Evolutionary conservation across 257 asterid species (phyloP).

Genomic region (Plantago elongata): DNA sequence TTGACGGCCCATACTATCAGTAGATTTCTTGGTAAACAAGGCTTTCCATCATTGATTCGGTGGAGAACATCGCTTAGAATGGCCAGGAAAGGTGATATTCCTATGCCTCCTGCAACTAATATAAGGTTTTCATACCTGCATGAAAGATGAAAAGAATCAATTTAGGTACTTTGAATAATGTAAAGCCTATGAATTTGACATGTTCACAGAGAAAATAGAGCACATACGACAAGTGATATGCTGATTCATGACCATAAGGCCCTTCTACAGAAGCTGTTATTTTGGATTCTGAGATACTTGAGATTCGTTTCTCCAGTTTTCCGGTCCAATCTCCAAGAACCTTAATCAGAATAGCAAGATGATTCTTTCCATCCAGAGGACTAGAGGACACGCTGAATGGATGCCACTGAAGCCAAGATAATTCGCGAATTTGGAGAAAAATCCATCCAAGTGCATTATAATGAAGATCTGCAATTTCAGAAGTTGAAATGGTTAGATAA

Average conservation of each 20-base stretch:
- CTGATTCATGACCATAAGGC: constrained; percentile 85
- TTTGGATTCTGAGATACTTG: constrained; percentile 26
- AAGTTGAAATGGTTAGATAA: constrained; percentile 14
- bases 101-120: constrained; percentile 90
- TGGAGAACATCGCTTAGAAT: constrained; percentile 75
- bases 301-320: constrained; percentile 36
- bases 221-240: constrained; percentile 67
- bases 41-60: constrained; percentile 43
- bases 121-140: constrained; percentile 72
- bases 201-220: neutral
- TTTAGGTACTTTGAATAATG: neutral
- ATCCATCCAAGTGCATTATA: constrained; percentile 81
- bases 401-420: constrained; percentile 80
- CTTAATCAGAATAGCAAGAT: constrained; percentile 56
- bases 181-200: neutral
- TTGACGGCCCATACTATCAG: constrained; percentile 77
- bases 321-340: constrained; percentile 65
- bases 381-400: constrained; percentile 78
- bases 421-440: constrained; percentile 59
- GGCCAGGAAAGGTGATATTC: constrained; percentile 83
- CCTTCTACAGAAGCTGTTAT: constrained; percentile 72
- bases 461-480: constrained; percentile 40
- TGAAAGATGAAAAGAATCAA: constrained; percentile 1
- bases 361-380: constrained; percentile 56
- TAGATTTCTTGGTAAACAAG: constrained; percentile 60